These are phyloP conservation scores for Ascomycota sp. DNA, from an alignment of 2,329 filamentous ascomycete species.

Conservation along the genomic window DNA sequence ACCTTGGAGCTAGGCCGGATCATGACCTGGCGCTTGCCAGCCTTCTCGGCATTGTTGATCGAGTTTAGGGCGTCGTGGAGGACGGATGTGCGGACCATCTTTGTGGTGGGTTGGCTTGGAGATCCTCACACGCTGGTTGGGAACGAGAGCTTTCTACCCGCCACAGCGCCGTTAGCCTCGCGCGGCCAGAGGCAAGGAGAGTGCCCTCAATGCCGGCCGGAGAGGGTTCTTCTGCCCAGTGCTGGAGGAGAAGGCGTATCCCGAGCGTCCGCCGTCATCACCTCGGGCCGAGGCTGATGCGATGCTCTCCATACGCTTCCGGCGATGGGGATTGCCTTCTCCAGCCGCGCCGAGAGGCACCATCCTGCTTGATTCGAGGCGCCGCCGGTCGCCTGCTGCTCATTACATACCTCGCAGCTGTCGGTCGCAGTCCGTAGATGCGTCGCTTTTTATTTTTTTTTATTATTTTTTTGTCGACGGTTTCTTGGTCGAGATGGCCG, in stretches of 20 bases:
- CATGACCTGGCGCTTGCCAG: constrained; percentile 96
- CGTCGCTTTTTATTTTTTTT: too few relatives aligned
- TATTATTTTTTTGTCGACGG: too few relatives aligned
- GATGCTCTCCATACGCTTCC: constrained; percentile 5
- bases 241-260: constrained; percentile 44
- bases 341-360: constrained; percentile 28
- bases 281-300: neutral
- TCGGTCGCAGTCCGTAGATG: neutral
- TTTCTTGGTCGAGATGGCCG: too few relatives aligned
- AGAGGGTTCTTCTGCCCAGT: constrained; percentile 51
- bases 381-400: constrained; percentile 6
- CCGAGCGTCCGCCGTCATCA: constrained; percentile 4
- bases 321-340: constrained; percentile 34
- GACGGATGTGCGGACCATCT: constrained; percentile 97
- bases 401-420: constrained; percentile 22
- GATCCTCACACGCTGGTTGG: constrained; percentile 55
- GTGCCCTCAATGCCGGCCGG: constrained; percentile 35
- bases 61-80: constrained; percentile 97
- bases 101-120: constrained; percentile 40
- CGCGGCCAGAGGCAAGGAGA: constrained; percentile 42
- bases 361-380: constrained; percentile 17
- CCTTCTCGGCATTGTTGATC: constrained; percentile 99
- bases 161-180: constrained; percentile 33
- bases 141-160: constrained; percentile 46
- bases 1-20: constrained; percentile 98